Evolutionary conservation across 192 early-diverging fungal species (phyloP), one percentile per base, ranked within the genome.

Genomic region (Coemansia sp.): DNA sequence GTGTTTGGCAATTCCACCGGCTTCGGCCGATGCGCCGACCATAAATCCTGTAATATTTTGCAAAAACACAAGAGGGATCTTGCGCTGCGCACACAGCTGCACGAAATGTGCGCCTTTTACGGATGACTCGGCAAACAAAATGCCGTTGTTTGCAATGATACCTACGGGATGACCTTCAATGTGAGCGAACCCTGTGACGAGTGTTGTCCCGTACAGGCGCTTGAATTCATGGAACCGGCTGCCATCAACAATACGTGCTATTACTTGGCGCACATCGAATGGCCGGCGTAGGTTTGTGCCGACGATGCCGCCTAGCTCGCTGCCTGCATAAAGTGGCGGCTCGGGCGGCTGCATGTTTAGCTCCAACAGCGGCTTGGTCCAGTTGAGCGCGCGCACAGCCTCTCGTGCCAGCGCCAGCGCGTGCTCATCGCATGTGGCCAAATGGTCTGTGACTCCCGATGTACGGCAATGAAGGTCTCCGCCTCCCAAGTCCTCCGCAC

Each of bases 21-120:
- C 93, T 77, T 98, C 95, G 31, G 94, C 95, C 21, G 88, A 88
- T 27, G 91, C 87, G 27, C 94, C 94, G 6, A 98, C 94, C 95
- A 98, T 98, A 81, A 96, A 96, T 39, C 94, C 93, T 25, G 93
- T 95, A 65, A 98, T 98, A 73, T 98, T 96, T 63, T 98, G 95
- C 65, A 98, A 81, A 71, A 98, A 98, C 9, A 96, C 84, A 25
- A 96, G 77, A 8, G 94, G 94, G 47, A 96, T 93, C 31, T 83
- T 83, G 49, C 94, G 86, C 82, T 95, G 94, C 16, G 86, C 80
- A 83, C 93, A 95, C 12, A 98, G 82, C 81, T 98, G 86, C 48
- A 98, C 88, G 71, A 98, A 98, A 66, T 98, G 96, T 12, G 96
- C 92, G 47, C 94, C 94, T 84, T 98, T 98, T 51, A 95, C 76